These are phyloP conservation scores for Stagonosporopsis chrysanthemi DNA, from an alignment of 2,329 filamentous ascomycete species.

Conservation along the genomic window DNA sequence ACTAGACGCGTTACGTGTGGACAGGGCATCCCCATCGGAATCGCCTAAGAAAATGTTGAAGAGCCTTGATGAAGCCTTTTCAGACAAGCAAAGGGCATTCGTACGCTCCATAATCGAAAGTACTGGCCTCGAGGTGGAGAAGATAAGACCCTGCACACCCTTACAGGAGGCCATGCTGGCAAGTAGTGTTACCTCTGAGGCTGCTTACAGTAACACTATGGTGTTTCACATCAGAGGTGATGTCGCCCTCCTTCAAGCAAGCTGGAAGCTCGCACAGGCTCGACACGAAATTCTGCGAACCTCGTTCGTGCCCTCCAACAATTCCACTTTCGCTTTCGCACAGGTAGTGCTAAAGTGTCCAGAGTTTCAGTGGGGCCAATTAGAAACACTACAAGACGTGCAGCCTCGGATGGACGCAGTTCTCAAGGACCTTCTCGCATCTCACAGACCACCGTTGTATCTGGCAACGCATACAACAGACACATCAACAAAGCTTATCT, in stretches of 20 bases:
- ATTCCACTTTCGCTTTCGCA: conserved; percentile 68
- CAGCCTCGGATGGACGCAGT: conserved; percentile 51
- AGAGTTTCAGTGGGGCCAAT: conserved; percentile 51
- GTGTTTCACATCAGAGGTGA: conserved; percentile 66
- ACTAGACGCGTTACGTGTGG: conserved; percentile 48
- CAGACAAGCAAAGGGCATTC: conserved; percentile 16
- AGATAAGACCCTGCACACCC: conserved; percentile 81
- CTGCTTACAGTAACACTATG: conserved; percentile 76
- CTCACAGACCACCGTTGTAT: conserved; percentile 45
- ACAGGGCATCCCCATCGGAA: conserved; percentile 37
- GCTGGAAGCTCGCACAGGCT: conserved; percentile 69
- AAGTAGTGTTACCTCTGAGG: conserved; percentile 55
- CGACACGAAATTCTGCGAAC: conserved; percentile 82
- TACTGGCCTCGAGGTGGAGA: conserved; percentile 52
- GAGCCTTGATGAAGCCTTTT: conserved; percentile 24
- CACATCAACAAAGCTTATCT: conserved; percentile 47
- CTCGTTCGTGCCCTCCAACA: conserved; percentile 72
- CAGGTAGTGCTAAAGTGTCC: conserved; percentile 68
- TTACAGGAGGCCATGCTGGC: conserved; percentile 89
- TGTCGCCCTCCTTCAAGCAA: conserved; percentile 58
- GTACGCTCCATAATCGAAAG: conserved; percentile 25
- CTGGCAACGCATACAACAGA: conserved; percentile 38
- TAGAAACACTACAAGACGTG: conserved; percentile 33
- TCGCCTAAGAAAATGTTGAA: background rate
- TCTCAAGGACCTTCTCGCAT: conserved; percentile 59